Evolutionary conservation across 2,329 filamentous ascomycete species (phyloP).

Genomic region (Paraconiothyrium sp.): DNA sequence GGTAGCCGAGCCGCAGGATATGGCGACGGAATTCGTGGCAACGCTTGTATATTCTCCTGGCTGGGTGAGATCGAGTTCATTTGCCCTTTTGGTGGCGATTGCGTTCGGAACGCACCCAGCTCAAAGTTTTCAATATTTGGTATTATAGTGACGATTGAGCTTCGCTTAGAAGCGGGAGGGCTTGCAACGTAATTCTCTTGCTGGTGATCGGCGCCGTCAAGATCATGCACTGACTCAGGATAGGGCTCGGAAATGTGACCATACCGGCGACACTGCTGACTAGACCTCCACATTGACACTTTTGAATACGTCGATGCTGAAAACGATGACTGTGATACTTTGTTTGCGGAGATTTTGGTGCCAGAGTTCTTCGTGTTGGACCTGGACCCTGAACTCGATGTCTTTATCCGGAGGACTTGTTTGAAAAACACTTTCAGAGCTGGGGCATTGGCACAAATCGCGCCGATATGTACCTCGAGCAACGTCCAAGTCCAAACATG

Average conservation of each 20-base stretch:
- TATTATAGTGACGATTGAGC: not conserved
- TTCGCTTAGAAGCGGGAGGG: not conserved
- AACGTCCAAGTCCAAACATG: conserved; percentile 31
- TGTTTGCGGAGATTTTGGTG: not conserved
- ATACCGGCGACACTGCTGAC: conserved; percentile 16
- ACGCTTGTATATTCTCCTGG: conserved; percentile 23
- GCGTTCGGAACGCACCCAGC: not conserved
- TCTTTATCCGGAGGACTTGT: conserved; percentile 36
- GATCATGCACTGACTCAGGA: conserved; percentile 28
- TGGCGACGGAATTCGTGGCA: conserved; percentile 30
- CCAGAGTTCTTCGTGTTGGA: conserved; percentile 10
- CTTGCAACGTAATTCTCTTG: conserved; percentile 24
- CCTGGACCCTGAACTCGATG: conserved; percentile 21
- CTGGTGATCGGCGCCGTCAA: conserved; percentile 33
- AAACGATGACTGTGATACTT: not conserved
- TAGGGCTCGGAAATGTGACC: conserved; percentile 40
- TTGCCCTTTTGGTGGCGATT: not conserved
- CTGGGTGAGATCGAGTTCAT: conserved; percentile 21
- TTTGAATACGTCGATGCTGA: conserved; percentile 20
- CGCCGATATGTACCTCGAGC: conserved; percentile 42
- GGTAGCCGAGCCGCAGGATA: not conserved
- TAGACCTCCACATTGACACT: conserved; percentile 21
- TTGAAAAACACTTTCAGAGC: conserved; percentile 47
- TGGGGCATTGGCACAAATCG: conserved; percentile 43
- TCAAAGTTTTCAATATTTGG: not conserved